Evolutionary conservation across 1,284 basidiomycete genomes (phyloP), one percentile per base, ranked within the genome.

Genomic region (Cutaneotrichosporon dermatis): DNA sequence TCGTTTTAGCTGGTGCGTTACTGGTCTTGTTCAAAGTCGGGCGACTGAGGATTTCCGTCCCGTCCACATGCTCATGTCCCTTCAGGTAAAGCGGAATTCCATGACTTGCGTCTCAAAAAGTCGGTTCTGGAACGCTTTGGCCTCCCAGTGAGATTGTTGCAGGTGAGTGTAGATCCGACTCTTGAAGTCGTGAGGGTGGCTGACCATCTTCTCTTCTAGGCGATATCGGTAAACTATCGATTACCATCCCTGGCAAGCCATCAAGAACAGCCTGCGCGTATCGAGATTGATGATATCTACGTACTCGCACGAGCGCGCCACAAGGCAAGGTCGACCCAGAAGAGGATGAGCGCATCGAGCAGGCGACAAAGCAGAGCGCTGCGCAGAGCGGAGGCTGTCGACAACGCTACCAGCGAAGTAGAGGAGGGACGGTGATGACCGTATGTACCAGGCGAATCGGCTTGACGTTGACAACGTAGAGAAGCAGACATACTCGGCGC

Each of bases 131-230:
- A 99, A 79, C 94, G 97, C 76, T 96, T 99, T 75, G 85, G 92
- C 58, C 82, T 99, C 15, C 97, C 97, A 0, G 88, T 99, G 94
- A 99, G 80, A 93, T 99, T 36, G 82, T 92, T 16, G 92, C 99
- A 82, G 96, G 90, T 88, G 66, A 39, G 74, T 63, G 43, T 16
- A 8, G 10, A 4, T 13, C 39, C n/a, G 50, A 15, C 15, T 3
- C 16, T 3, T 2, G 10, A 4, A 10, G 16, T 25, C 7, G 25
- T 4, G 25, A 9, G 5, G 15, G 15, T 25, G 8, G 39, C 59
- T 62, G 33, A 58, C 16, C 4, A n/a, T 15, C 25, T 25, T 25
- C 25, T 25, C 25, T 25, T 25, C n/a, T 45, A 92, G 90, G 93
- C 44, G 88, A 95, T 78, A 84, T 99, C 53, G 96, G 96, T 44